These are phyloP conservation scores for Hemisphaericaspora xylofermentans DNA, from an alignment of 1,139 yeast genomes.

Conservation along the genomic window DNA sequence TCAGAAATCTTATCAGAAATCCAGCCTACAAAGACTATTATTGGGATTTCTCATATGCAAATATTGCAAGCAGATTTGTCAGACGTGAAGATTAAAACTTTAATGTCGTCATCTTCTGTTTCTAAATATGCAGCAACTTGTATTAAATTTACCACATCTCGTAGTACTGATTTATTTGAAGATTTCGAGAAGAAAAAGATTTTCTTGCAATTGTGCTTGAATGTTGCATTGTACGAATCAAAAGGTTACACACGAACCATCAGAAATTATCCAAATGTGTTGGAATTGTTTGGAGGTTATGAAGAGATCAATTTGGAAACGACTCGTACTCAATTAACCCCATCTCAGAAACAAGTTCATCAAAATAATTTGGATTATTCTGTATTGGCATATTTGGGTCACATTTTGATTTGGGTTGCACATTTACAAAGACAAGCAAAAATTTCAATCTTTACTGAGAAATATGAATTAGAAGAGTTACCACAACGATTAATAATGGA, in stretches of 20 bases:
- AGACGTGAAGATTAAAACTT: constrained; percentile 44
- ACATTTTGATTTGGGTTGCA: constrained; percentile 42
- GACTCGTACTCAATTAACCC: constrained; percentile 38
- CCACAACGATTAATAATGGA: constrained; percentile 21
- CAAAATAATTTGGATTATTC: constrained; percentile 42
- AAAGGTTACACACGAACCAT: constrained; percentile 35
- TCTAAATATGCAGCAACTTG: constrained; percentile 34
- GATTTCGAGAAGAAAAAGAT: constrained; percentile 24
- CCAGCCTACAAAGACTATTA: constrained; percentile 38
- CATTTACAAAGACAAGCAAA: constrained; percentile 25
- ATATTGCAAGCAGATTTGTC: constrained; percentile 31
- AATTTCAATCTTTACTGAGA: constrained; percentile 18
- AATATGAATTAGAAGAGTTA: constrained; percentile 20
- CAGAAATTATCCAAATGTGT: constrained; percentile 27
- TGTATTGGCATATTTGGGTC: constrained; percentile 41
- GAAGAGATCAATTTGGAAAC: constrained; percentile 36
- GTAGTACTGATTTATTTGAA: constrained; percentile 28
- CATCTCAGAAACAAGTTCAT: constrained; percentile 35
- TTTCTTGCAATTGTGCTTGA: constrained; percentile 35
- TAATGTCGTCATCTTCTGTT: constrained; percentile 30
- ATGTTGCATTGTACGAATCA: constrained; percentile 42
- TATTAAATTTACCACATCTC: constrained; percentile 28
- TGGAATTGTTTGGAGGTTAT: constrained; percentile 32
- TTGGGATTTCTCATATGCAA: constrained; percentile 41
- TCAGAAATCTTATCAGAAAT: constrained; percentile 36